phyloP scores from a whole-genome alignment of 257 asterid species.

The Gentiana dahurica region DNA sequence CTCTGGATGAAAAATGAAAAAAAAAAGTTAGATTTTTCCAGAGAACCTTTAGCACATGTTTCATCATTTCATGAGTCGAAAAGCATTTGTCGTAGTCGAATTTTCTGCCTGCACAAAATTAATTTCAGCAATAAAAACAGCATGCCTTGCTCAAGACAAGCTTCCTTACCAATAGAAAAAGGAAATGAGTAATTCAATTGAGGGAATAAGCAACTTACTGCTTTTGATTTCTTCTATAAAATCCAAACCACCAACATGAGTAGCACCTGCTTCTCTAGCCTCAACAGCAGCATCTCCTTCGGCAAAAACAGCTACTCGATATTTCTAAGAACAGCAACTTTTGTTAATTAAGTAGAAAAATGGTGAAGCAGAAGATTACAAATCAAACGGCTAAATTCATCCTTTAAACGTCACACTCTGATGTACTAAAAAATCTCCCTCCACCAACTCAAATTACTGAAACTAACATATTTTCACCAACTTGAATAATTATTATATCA shows the following conservation, averaged over 20 bases:
- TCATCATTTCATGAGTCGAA: slow-evolving; percentile 81
- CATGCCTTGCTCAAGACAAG: too few relatives aligned
- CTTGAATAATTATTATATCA: too few relatives aligned
- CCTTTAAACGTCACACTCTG: too few relatives aligned
- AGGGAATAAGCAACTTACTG: slow-evolving; percentile 32
- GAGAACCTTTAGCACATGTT: slow-evolving; percentile 68
- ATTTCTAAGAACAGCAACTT: slow-evolving; percentile 35
- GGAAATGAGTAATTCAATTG: neutral
- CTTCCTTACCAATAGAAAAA: too few relatives aligned
- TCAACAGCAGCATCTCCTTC: slow-evolving; percentile 98
- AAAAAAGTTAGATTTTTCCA: neutral
- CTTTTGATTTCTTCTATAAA: slow-evolving; percentile 59
- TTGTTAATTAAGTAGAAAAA: slow-evolving; percentile 10
- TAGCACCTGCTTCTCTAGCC: slow-evolving; percentile 94
- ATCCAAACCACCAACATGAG: slow-evolving; percentile 89
- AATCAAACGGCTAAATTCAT: neutral
- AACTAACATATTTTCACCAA: too few relatives aligned
- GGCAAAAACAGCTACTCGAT: slow-evolving; percentile 84
- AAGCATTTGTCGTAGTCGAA: slow-evolving; percentile 79
- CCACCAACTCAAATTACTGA: too few relatives aligned
- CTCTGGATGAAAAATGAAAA: neutral
- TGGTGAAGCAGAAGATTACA: neutral
- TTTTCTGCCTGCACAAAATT: slow-evolving; percentile 58
- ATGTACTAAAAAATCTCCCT: too few relatives aligned
- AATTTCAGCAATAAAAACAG: neutral